Conservation (phyloP, 2,329 filamentous ascomycete genomes). For the Macrophomina phaseolina region DNA sequence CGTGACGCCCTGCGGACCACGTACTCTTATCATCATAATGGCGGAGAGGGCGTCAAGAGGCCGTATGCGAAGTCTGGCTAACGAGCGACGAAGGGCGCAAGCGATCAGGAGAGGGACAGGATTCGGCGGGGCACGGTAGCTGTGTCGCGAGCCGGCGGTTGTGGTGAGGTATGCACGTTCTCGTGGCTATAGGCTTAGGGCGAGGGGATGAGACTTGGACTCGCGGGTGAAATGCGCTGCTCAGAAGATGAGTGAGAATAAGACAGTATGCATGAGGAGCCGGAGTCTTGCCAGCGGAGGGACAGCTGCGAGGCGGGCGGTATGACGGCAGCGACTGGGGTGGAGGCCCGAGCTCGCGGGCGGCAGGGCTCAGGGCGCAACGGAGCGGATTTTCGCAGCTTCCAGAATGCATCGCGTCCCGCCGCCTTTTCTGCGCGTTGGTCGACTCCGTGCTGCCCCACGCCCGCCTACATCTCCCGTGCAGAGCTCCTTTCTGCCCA, state of each 20-base stretch:
- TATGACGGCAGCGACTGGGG: slow-evolving; percentile 11
- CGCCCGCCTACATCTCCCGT: slow-evolving; percentile 9
- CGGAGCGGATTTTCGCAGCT: slow-evolving; percentile 24
- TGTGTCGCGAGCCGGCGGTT: not conserved
- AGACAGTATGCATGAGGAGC: too few relatives aligned
- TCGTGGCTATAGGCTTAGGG: too few relatives aligned
- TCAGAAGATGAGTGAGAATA: too few relatives aligned
- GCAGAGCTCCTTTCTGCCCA: slow-evolving; percentile 18
- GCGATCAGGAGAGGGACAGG: not conserved
- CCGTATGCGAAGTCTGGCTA: not conserved
- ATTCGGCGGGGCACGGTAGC: slow-evolving; percentile 10
- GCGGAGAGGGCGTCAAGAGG: slow-evolving; percentile 28
- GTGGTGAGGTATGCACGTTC: not conserved
- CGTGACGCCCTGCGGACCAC: slow-evolving; percentile 74
- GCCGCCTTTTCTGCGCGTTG: slow-evolving; percentile 27
- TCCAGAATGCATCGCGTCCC: slow-evolving; percentile 23
- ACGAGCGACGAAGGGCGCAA: not conserved
- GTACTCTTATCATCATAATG: slow-evolving; percentile 75
- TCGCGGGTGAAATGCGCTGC: too few relatives aligned
- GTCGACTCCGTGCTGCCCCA: slow-evolving; percentile 15
- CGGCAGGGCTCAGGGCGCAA: not conserved
- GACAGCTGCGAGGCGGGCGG: not conserved
- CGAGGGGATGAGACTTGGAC: too few relatives aligned
- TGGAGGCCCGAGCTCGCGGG: not conserved
- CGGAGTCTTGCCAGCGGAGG: not conserved